Evolutionary conservation across 2,329 filamentous ascomycete species (phyloP).

Genomic region (Aspergillus pseudoglaucus): DNA sequence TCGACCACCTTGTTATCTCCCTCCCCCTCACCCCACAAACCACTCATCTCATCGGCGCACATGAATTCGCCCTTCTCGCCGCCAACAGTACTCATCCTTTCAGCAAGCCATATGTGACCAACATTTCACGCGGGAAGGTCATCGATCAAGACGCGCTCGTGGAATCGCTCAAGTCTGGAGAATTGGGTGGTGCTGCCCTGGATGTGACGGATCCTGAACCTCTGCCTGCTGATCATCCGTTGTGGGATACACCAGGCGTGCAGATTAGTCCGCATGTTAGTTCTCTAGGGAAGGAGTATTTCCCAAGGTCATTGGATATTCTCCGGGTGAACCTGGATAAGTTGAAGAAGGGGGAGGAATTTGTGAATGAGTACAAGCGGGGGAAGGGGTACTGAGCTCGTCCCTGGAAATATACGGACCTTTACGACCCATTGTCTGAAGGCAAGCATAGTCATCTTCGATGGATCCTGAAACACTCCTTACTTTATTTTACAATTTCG

Average conservation of each 20-base stretch:
- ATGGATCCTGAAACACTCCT: too few species aligned
- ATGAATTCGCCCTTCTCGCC: constrained; percentile 52
- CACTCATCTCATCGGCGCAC: constrained; percentile 47
- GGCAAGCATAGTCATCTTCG: too few species aligned
- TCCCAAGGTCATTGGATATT: constrained; percentile 52
- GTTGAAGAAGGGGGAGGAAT: constrained; percentile 45
- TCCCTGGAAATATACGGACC: too few species aligned
- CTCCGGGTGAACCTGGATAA: constrained; percentile 52
- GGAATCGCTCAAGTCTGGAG: constrained; percentile 49
- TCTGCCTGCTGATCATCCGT: constrained; percentile 57
- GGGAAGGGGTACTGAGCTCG: constrained; percentile 52
- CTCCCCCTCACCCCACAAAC: constrained; percentile 54
- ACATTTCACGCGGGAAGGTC: constrained; percentile 63
- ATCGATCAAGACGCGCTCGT: constrained; percentile 59
- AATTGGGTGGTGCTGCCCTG: constrained; percentile 61
- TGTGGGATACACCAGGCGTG: constrained; percentile 65
- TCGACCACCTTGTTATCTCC: constrained; percentile 52
- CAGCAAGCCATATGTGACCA: constrained; percentile 56
- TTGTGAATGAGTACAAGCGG: constrained; percentile 58
- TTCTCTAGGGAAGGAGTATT: constrained; percentile 49
- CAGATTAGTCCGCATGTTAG: constrained; percentile 64
- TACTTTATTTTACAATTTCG: too few species aligned
- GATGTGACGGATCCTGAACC: constrained; percentile 79
- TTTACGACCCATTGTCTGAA: too few species aligned
- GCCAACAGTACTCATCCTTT: constrained; percentile 17